These are phyloP conservation scores for Solanum bulbocastanum DNA, from an alignment of 257 asterid species.

Conservation along the genomic window DNA sequence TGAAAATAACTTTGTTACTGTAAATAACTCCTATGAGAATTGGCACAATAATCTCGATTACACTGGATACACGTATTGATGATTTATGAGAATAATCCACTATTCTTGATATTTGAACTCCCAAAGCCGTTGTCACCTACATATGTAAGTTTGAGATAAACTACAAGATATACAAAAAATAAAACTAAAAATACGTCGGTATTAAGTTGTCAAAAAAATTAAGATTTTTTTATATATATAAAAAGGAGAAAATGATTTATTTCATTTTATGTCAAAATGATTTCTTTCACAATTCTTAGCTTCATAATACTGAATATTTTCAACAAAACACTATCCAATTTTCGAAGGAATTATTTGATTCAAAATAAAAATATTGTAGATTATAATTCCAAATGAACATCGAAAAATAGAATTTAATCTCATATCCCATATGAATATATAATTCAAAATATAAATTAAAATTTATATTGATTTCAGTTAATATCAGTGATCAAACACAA, in stretches of 20 bases:
- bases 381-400: background rate
- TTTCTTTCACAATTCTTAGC: background rate
- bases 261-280: background rate
- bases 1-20: too few relatives aligned
- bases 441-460: background rate
- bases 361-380: background rate
- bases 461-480: background rate
- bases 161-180: background rate
- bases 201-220: background rate
- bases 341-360: background rate
- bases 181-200: background rate
- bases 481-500: background rate
- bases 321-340: background rate
- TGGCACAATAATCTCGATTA: background rate
- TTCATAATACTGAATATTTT: background rate
- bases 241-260: background rate
- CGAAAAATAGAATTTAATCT: background rate
- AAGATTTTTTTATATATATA: background rate
- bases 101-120: background rate
- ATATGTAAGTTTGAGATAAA: too few relatives aligned
- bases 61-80: background rate
- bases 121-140: background rate
- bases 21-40: background rate
- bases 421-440: background rate
- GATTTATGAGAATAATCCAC: background rate